Evolutionary conservation across 192 early-diverging fungal species (phyloP), one percentile per base, ranked within the genome.

Genomic region (Mortierella claussenii): DNA sequence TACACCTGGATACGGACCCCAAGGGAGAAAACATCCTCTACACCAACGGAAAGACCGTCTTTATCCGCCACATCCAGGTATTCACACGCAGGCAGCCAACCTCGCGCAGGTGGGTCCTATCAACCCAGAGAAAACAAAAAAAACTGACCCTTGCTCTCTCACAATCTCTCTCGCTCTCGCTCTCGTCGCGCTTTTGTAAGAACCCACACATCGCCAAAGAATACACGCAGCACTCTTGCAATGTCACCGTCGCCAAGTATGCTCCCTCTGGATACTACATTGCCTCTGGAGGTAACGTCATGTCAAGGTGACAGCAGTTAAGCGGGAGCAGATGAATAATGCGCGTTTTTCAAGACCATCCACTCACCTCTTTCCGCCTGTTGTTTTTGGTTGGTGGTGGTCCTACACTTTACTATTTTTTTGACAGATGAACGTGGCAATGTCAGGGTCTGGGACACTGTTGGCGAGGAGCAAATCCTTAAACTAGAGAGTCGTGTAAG

Each of bases 261-360:
- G 85, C 95, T 32, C 95, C 97, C 3, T 93, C 90, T 63, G 96
- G 97, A 48, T 96, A 89, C 82, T 99, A 98, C 82, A 92, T 98
- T 55, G 96, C 96, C 1, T 98, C 96, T 37, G 97, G 93, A 68
- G 96, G 94, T 92, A 83, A 47, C n/a, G 6, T 30, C 27, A 27
- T 23, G 23, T 40, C 26, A 10, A 57, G 4, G 26, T 12, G n/a
- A n/a, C n/a, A n/a, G n/a, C n/a, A n/a, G n/a, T n/a, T n/a, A n/a
- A n/a, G n/a, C n/a, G n/a, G n/a, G n/a, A n/a, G n/a, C n/a, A n/a
- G n/a, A n/a, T n/a, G n/a, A n/a, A n/a, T n/a, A n/a, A n/a, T n/a
- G n/a, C n/a, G n/a, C n/a, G n/a, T n/a, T n/a, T n/a, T n/a, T n/a
- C n/a, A n/a, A n/a, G n/a, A n/a, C n/a, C n/a, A n/a, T n/a, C n/a